phyloP scores from a whole-genome alignment of 176 grass and related monocot genomes.

The Themeda triandra region DNA sequence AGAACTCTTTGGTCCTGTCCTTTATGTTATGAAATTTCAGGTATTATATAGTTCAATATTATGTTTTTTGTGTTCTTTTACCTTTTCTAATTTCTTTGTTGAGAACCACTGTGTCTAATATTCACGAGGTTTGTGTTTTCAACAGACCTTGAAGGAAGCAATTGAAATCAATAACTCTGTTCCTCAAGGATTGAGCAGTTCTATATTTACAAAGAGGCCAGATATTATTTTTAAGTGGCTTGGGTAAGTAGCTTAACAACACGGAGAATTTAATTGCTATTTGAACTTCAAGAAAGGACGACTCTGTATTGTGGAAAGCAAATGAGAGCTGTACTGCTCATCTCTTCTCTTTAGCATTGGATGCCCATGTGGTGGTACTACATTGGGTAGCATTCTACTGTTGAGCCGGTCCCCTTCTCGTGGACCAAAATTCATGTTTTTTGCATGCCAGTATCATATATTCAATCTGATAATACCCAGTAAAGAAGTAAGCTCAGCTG shows the following conservation, averaged over 20 bases:
- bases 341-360: background rate
- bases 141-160: constrained; percentile 84
- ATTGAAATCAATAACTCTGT: constrained; percentile 98
- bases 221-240: constrained; percentile 98
- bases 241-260: constrained; percentile 60
- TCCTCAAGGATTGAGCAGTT: constrained; percentile 95
- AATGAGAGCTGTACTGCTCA: background rate
- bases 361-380: background rate
- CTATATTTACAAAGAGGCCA: constrained; percentile 89
- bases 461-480: background rate
- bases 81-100: constrained; percentile 6
- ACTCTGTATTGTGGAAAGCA: background rate
- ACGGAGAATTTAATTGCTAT: background rate
- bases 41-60: constrained; percentile 32
- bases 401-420: background rate
- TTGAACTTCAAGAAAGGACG: background rate
- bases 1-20: constrained; percentile 93
- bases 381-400: background rate
- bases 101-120: background rate
- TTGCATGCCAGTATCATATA: background rate
- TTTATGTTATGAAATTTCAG: constrained; percentile 99
- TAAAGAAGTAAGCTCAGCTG: background rate
- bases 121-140: background rate
- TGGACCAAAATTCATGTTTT: background rate
- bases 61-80: background rate